Conservation (phyloP, 164 flowering plant species). For the Houttuynia cordata region DNA sequence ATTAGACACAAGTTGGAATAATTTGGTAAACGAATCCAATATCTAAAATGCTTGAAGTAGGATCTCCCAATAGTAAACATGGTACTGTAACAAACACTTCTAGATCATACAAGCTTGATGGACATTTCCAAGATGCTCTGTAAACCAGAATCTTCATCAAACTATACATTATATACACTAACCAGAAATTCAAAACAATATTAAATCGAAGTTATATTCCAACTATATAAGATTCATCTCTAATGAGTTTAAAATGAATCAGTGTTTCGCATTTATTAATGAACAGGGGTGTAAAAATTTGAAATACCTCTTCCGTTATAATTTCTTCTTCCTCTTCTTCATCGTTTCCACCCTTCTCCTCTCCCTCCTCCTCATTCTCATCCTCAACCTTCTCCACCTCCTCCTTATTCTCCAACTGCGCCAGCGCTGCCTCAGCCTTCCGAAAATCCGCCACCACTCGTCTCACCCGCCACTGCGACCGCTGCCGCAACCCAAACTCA, state of each 20-base stretch:
- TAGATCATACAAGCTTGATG: no score
- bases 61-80: background rate
- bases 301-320: slow-evolving; percentile 11
- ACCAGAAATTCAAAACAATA: no score
- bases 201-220: no score
- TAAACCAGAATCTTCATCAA: no score
- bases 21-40: no score
- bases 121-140: no score
- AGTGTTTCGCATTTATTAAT: no score
- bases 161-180: no score
- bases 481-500: slow-evolving; percentile 68
- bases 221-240: no score
- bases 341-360: slow-evolving; percentile 37
- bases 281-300: background rate
- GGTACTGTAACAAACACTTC: no score
- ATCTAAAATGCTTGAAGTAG: no score
- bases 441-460: slow-evolving; percentile 43
- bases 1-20: background rate
- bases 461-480: slow-evolving; percentile 50
- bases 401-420: slow-evolving; percentile 72
- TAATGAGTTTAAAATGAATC: no score
- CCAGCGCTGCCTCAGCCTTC: slow-evolving; percentile 70
- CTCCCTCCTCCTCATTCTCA: slow-evolving; percentile 30
- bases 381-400: slow-evolving; percentile 32
- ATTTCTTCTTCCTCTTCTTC: slow-evolving; percentile 47